Evolutionary conservation across 441 rosid genomes (phyloP), one percentile per base, ranked within the genome.

Genomic region (Adansonia rubrostipa): DNA sequence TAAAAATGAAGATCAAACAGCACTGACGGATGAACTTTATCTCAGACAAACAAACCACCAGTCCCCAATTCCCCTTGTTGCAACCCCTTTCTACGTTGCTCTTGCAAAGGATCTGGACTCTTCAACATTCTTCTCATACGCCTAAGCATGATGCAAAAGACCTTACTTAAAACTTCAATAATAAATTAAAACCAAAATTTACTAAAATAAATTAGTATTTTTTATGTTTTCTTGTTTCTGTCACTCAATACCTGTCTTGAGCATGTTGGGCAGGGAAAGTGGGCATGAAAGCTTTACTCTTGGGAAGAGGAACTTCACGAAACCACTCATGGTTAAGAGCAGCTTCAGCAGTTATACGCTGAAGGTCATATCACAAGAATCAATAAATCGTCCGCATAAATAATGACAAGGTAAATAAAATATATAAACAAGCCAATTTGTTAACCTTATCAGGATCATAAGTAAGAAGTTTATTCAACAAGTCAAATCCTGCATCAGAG

Each of bases 251-350:
- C 99, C 99, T 94, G 91, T 96, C 99, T 80, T 96, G 98, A 77
- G 94, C 98, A 91, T 96, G 98, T 83, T 96, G 98, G 78, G 98
- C 99, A 86, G 99, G 99, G 81, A 96, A 96, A 73, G 99, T 96
- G 61, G 99, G 99, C 99, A 96, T 96, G 84, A 96, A 96, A 83
- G 95, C 99, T 87, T 96, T 96, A 20, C 95, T 94, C 85, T 96
- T 96, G 45, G 99, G 98, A 83, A 91, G 96, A 73, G 99, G 99
- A 80, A 96, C 98, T 87, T 96, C 99, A 54, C 83, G 86, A 82
- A 96, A 96, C 99, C 99, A 96, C 28, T 93, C 98, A 85, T 96
- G 99, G 82, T 94, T 89, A 82, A 96, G 93, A 81, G 99, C 98
- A 82, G 78, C 98, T 67, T 93, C 97, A 62, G 87, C 99, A 69